Evolutionary conservation across 345 rosid genomes (phyloP).

Genomic region (Hypericum perforatum): DNA sequence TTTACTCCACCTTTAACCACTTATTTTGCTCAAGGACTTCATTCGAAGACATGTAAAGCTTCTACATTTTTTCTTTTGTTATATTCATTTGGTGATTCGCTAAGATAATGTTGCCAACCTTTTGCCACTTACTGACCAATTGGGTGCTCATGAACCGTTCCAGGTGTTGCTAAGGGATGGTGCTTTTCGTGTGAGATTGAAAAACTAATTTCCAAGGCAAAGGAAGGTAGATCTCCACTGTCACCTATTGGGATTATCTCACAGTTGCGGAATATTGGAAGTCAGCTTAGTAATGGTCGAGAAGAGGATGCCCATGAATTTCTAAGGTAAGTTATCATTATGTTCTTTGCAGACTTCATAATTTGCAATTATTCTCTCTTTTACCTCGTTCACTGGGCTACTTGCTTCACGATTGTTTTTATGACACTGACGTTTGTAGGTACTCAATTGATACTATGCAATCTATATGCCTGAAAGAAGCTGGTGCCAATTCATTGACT

Average conservation of each 20-base stretch:
- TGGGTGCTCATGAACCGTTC: slow-evolving; percentile 10
- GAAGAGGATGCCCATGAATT: slow-evolving; percentile 99
- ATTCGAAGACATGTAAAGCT: slow-evolving; percentile 68
- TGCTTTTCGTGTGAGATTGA: slow-evolving; percentile 94
- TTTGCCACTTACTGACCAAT: slow-evolving; percentile 9
- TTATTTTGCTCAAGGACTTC: slow-evolving; percentile 74
- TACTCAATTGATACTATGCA: slow-evolving; percentile 85
- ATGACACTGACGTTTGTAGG: slow-evolving; percentile 33
- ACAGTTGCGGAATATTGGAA: slow-evolving; percentile 57
- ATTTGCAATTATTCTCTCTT: slow-evolving; percentile 2
- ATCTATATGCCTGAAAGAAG: slow-evolving; percentile 67
- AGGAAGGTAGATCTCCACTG: slow-evolving; percentile 53
- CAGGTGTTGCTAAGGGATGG: slow-evolving; percentile 70
- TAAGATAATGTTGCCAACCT: slow-evolving; percentile 5
- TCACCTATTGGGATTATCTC: slow-evolving; percentile 68
- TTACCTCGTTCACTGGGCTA: background rate
- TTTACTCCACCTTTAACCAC: slow-evolving; percentile 89
- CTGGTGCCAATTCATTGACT: slow-evolving; percentile 29
- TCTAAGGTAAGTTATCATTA: slow-evolving; percentile 45
- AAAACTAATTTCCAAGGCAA: slow-evolving; percentile 58
- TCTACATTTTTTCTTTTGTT: slow-evolving; percentile 7
- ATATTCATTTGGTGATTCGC: slow-evolving; percentile 11
- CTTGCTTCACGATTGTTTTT: slow-evolving; percentile 5
- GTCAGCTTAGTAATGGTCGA: slow-evolving; percentile 70
- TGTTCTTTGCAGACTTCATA: background rate